Conservation (phyloP, 352 stramenopile genomes). For the Elongisporangium prolatum region DNA sequence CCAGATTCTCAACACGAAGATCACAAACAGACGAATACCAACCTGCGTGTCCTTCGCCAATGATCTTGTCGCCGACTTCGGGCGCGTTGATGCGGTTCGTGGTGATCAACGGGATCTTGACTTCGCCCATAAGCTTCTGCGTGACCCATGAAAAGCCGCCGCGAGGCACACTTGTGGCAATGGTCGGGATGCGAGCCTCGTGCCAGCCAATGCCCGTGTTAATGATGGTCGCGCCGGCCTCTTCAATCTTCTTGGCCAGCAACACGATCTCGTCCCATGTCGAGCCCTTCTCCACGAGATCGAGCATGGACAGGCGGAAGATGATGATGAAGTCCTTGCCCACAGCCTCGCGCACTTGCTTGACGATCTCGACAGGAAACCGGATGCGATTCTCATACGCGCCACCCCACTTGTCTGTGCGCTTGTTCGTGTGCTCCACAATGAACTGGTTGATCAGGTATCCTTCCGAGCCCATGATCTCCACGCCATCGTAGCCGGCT, state of each 20-base stretch:
- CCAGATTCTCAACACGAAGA: conserved; percentile 1
- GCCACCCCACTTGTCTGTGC: conserved; percentile 94
- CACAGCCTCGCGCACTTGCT: conserved; percentile 81
- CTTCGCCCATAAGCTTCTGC: conserved; percentile 83
- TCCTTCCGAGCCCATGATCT: conserved; percentile 98
- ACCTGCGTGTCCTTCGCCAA: conserved; percentile 75
- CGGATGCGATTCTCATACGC: conserved; percentile 92
- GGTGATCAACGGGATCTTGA: conserved; percentile 92
- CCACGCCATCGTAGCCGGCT: conserved; percentile 96
- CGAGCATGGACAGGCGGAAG: conserved; percentile 95
- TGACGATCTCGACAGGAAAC: conserved; percentile 94
- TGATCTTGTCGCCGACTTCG: conserved; percentile 85
- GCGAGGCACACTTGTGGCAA: conserved; percentile 94
- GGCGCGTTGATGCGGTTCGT: conserved; percentile 98
- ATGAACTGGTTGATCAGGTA: conserved; percentile 99
- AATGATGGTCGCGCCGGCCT: conserved; percentile 93
- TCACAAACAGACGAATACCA: neutral
- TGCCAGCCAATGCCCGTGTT: conserved; percentile 99
- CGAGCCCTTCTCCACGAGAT: conserved; percentile 92
- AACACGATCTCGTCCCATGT: conserved; percentile 86
- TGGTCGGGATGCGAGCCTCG: conserved; percentile 96
- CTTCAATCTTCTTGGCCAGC: conserved; percentile 90
- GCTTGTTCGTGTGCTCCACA: conserved; percentile 91
- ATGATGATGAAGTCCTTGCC: conserved; percentile 97
- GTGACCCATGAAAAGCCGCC: conserved; percentile 94